Percentiles rank a stretch among this genome's conserved stretches.
Conservation (phyloP, 2,329 filamentous ascomycete species). For the Decorospora gaudefroyi region DNA sequence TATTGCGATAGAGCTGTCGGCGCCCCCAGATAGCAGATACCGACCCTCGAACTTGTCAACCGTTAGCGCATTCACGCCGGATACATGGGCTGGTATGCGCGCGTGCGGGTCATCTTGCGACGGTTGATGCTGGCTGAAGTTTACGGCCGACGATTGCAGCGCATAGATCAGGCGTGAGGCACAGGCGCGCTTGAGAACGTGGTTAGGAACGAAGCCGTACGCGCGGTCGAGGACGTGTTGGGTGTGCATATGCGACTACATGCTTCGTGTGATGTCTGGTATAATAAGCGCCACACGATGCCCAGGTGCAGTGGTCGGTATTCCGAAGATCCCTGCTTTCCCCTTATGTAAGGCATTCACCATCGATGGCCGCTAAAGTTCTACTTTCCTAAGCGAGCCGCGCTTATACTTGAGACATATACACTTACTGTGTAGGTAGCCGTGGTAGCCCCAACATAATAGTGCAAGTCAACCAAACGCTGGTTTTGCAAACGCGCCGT, state of each 20-base stretch:
- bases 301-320: too few species aligned
- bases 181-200: conserved; percentile 67
- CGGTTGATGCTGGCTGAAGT: conserved; percentile 68
- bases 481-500: conserved; percentile 7
- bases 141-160: conserved; percentile 69
- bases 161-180: conserved; percentile 68
- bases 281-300: neutral
- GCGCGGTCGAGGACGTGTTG: conserved; percentile 74
- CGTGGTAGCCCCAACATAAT: neutral
- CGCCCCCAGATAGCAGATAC: conserved; percentile 80
- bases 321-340: too few species aligned
- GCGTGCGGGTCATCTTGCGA: conserved; percentile 39
- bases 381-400: conserved; percentile 8
- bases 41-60: conserved; percentile 82
- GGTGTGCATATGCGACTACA: conserved; percentile 50
- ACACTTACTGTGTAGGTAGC: too few species aligned
- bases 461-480: conserved; percentile 6
- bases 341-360: conserved; percentile 16
- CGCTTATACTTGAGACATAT: too few species aligned
- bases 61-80: conserved; percentile 77
- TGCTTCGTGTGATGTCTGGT: conserved; percentile 35
- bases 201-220: conserved; percentile 64
- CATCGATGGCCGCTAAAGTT: conserved; percentile 5
- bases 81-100: conserved; percentile 67
- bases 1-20: conserved; percentile 79